Percentiles rank a stretch among this genome's conserved stretches.
phyloP scores from a whole-genome alignment of 371 early-diverging fungal genomes.

The Umbelopsis sp. region DNA sequence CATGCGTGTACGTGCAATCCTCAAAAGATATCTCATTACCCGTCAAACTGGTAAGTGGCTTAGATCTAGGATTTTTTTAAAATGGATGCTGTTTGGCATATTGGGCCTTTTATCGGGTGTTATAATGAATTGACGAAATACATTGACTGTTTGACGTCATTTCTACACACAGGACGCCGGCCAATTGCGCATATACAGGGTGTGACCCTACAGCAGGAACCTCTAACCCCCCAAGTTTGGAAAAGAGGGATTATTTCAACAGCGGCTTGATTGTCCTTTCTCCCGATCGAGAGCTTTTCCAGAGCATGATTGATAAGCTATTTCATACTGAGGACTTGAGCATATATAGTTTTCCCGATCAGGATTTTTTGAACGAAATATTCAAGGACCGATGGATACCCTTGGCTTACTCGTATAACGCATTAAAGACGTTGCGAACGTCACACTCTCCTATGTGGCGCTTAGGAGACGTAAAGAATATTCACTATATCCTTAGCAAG shows the following conservation, averaged over 20 bases:
- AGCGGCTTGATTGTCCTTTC: slow-evolving; percentile 55
- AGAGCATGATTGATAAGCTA: slow-evolving; percentile 30
- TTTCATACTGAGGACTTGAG: slow-evolving; percentile 30
- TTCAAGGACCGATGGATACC: slow-evolving; percentile 39
- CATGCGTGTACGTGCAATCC: slow-evolving; percentile 60
- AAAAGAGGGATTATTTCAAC: slow-evolving; percentile 49
- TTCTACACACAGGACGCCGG: slow-evolving; percentile 39
- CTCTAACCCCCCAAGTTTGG: slow-evolving; percentile 4
- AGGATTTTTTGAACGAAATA: slow-evolving; percentile 60
- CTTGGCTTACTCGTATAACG: slow-evolving; percentile 55
- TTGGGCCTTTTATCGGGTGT: not conserved
- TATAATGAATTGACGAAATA: not conserved
- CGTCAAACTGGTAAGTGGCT: slow-evolving; percentile 40
- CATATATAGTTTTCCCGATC: slow-evolving; percentile 54
- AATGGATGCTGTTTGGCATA: not conserved
- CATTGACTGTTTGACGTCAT: not conserved
- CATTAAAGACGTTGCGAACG: slow-evolving; percentile 52
- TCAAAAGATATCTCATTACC: slow-evolving; percentile 40
- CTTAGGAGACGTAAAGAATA: slow-evolving; percentile 32
- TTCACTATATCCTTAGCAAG: slow-evolving; percentile 39
- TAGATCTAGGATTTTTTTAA: not conserved
- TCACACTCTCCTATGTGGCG: slow-evolving; percentile 54
- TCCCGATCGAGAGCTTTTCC: slow-evolving; percentile 35
- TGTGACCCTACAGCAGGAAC: slow-evolving; percentile 20
- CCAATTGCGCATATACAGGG: slow-evolving; percentile 48